Evolutionary conservation across 2,329 filamentous ascomycete species (phyloP).

Genomic region (Alternaria burnsii): DNA sequence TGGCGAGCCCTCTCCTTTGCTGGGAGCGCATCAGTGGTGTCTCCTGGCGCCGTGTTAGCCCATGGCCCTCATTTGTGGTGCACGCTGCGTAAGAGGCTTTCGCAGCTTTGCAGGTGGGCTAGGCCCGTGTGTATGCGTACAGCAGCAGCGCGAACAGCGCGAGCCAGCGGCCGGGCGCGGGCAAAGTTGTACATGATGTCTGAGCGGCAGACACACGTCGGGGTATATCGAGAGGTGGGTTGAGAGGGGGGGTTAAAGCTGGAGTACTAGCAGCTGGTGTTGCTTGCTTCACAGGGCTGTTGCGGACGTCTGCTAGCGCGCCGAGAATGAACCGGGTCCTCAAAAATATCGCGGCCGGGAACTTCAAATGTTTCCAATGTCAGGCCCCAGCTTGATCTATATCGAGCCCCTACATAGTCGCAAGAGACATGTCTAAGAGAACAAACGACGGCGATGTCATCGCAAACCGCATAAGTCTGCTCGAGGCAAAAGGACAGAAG

Average conservation of each 20-base stretch:
- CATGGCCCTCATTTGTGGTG: slow-evolving; percentile 30
- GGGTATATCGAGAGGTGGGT: slow-evolving; percentile 20
- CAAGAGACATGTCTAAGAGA: slow-evolving; percentile 43
- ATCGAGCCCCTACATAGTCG: slow-evolving; percentile 11
- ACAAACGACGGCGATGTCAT: slow-evolving; percentile 62
- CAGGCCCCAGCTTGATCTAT: slow-evolving; percentile 16
- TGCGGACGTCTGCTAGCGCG: slow-evolving; percentile 44
- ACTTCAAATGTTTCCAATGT: slow-evolving; percentile 13
- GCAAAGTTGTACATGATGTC: slow-evolving; percentile 85
- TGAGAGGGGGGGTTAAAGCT: slow-evolving; percentile 32
- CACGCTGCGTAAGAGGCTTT: slow-evolving; percentile 45
- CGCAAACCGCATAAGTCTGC: slow-evolving; percentile 63
- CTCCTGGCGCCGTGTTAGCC: slow-evolving; percentile 59
- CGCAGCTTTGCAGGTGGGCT: slow-evolving; percentile 18
- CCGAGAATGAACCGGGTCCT: slow-evolving; percentile 42
- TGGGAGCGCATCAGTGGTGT: slow-evolving; percentile 66
- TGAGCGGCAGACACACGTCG: slow-evolving; percentile 41
- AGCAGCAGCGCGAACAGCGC: slow-evolving; percentile 79
- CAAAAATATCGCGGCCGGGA: slow-evolving; percentile 41
- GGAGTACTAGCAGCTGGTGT: slow-evolving; percentile 26
- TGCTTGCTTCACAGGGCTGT: slow-evolving; percentile 38
- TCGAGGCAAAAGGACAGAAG: slow-evolving; percentile 62
- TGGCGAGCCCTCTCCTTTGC: slow-evolving; percentile 89
- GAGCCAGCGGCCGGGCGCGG: slow-evolving; percentile 77
- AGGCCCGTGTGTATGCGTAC: slow-evolving; percentile 59